Base-by-base conservation (phyloP, 139 green algal genomes). In the Coccomyxa sp. region DNA sequence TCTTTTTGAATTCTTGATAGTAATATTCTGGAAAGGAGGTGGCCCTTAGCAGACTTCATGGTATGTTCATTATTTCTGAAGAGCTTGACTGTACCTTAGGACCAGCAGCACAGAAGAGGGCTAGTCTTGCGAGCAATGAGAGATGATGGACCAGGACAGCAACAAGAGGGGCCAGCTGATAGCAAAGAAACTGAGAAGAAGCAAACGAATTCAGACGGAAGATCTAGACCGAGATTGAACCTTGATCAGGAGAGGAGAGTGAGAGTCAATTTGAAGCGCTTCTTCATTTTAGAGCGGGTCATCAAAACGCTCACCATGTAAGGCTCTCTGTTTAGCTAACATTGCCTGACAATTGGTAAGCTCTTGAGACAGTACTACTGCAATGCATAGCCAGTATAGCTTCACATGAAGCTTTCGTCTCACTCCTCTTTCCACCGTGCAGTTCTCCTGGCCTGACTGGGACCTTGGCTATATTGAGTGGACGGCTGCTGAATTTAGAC, bases 361-460 rank as follows among this genome's bases (percentile, higher is more conserved):
- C 38, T 51, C 38, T 51, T 51, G 38, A 51, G 38, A 51, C 38
- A 51, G 7, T 7, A 51, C 38, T 51, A 51, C 38, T 51, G 38
- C n/a, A n/a, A n/a, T n/a, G 60, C 9, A 71, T 11, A 71, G 18
- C 63, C 21, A 71, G 18, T 25, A 28, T 14, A 71, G 4, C 18
- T 71, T 21, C 63, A 71, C 21, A 9, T 25, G 16, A 51, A 38
- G n/a, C 18, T 27, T 27, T 60, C 57, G 21, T 25, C 30, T 66
- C 13, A n/a, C 11, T 59, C 28, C n/a, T 31, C 0, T 27, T 66
- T 67, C 23, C 74, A 32, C 25, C 11, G 18, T 79, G 81, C 81
- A 84, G 81, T 32, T 63, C 18, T n/a, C 12, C 75, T 79, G 81
- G 67, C 13, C 9, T 68, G 13, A 31, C 32, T 79, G 81, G 81